A percentile compares a stretch with the other conserved stretches of the same genome.
Conservation (phyloP, 257 asterid genomes). For the Lithospermum erythrorhizon region DNA sequence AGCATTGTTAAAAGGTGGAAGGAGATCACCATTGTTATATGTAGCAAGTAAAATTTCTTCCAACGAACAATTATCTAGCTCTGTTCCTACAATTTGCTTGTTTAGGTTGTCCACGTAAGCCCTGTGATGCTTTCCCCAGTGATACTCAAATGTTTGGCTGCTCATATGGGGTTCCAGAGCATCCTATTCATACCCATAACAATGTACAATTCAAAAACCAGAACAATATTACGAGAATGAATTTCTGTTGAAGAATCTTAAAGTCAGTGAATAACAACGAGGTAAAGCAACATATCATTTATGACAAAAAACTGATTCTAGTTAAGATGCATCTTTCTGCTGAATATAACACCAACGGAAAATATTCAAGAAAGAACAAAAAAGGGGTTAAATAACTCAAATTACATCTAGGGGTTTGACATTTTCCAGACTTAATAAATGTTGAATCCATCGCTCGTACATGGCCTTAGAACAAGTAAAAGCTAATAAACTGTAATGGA, state of each 20-base stretch:
- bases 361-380: no score
- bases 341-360: not conserved
- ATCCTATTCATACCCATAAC: slow-evolving; percentile 33
- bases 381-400: no score
- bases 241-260: not conserved
- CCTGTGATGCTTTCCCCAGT: slow-evolving; percentile 96
- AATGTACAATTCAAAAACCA: not conserved
- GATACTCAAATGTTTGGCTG: slow-evolving; percentile 72
- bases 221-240: not conserved
- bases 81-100: slow-evolving; percentile 83
- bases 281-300: not conserved
- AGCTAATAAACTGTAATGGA: not conserved
- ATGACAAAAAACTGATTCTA: not conserved
- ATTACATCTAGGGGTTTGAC: no score
- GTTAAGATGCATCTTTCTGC: not conserved
- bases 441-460: not conserved
- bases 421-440: no score
- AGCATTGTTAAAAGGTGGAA: slow-evolving; percentile 89
- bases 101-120: slow-evolving; percentile 84
- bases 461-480: not conserved
- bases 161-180: slow-evolving; percentile 95
- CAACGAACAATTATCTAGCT: slow-evolving; percentile 50
- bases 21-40: slow-evolving; percentile 76
- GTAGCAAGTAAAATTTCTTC: slow-evolving; percentile 58
- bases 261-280: no score